Percentiles rank a stretch among this genome's conserved stretches.
Evolutionary conservation across 768 basidiomycete genomes (phyloP).

Genomic region (Boletus subparvulus): DNA sequence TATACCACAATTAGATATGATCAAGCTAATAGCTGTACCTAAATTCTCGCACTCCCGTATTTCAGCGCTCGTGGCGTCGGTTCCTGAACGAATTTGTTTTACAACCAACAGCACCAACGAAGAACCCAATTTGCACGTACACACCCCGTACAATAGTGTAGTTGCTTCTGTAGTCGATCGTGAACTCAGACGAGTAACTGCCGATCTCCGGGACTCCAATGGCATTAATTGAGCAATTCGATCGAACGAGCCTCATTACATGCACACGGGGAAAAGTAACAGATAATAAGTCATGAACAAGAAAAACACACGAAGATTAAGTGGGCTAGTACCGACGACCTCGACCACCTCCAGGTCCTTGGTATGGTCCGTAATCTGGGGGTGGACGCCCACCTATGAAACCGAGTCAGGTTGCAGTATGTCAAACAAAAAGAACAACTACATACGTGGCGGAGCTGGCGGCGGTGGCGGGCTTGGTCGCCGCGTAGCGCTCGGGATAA

Average conservation of each 20-base stretch:
- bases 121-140: background rate
- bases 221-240: slow-evolving; percentile 1
- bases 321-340: slow-evolving; percentile 40
- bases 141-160: background rate
- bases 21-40: background rate
- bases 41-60: background rate
- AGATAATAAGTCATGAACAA: slow-evolving; percentile 18
- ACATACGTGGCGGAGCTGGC: slow-evolving; percentile 45
- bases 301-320: slow-evolving; percentile 4
- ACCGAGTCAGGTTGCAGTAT: slow-evolving; percentile 6
- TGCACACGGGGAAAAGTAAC: slow-evolving; percentile 2
- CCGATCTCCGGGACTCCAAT: background rate
- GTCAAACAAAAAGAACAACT: background rate
- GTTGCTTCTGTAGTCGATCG: background rate
- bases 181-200: background rate
- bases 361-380: slow-evolving; percentile 85
- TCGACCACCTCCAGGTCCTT: slow-evolving; percentile 59
- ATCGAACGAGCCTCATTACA: background rate
- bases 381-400: slow-evolving; percentile 65
- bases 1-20: background rate
- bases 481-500: slow-evolving; percentile 61
- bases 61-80: too few relatives aligned
- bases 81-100: background rate
- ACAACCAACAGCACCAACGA: background rate
- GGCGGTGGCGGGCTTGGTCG: slow-evolving; percentile 60